phyloP scores from a whole-genome alignment of 1,284 basidiomycete species.

The Ceratobasidium papillatum region DNA sequence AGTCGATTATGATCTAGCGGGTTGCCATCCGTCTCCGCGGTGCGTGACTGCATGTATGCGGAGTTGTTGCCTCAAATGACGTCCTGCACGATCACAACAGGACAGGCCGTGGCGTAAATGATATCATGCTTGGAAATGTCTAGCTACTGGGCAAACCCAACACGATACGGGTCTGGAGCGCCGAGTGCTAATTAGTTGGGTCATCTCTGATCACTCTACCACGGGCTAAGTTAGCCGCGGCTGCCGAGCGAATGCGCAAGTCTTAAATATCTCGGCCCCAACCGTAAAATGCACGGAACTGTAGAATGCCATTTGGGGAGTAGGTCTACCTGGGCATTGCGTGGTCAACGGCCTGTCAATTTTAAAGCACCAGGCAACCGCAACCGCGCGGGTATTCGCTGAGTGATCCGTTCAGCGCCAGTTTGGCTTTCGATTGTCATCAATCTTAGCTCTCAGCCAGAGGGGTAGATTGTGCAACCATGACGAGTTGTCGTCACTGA shows the following conservation, averaged over 20 bases:
- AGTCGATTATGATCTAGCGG: background rate
- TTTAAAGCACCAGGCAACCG: background rate
- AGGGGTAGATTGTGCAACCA: background rate
- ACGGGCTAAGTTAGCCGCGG: background rate
- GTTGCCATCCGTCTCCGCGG: background rate
- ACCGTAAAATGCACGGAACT: background rate
- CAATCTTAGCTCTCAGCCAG: background rate
- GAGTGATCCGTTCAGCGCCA: background rate
- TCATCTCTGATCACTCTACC: conserved; percentile 15
- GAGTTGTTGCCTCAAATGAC: background rate
- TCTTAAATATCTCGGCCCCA: background rate
- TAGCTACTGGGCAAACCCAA: background rate
- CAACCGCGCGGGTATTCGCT: conserved; percentile 9
- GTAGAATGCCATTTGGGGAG: background rate
- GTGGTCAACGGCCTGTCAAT: background rate
- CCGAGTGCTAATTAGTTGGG: conserved; percentile 21
- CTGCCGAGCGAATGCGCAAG: conserved; percentile 31
- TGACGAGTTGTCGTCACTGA: background rate
- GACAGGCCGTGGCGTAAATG: background rate
- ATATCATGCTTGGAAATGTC: background rate
- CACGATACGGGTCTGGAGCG: background rate
- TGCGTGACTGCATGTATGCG: background rate
- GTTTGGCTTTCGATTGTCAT: background rate
- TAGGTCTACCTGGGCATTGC: background rate
- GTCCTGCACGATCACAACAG: background rate